Base-by-base conservation (phyloP, 768 basidiomycete species). In the Podaxis sp. region DNA sequence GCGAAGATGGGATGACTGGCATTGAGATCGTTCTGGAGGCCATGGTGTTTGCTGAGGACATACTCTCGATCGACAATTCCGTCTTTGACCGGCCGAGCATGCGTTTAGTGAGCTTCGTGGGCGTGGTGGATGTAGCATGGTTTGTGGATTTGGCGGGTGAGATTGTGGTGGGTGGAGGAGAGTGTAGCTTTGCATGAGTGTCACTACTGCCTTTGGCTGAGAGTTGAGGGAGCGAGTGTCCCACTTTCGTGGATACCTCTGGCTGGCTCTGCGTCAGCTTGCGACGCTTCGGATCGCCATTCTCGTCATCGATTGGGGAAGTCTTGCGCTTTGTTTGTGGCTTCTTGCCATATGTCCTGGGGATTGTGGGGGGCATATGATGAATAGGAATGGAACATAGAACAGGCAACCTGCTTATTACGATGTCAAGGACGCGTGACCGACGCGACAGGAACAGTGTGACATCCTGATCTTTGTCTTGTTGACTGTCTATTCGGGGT, bases 11-110 rank as follows among this genome's bases (percentile, higher is more conserved):
- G 16, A 78, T 25, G 42, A 65, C 72, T 3, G 78, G 76, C 16
- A 79, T 63, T 10, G 78, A 78, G 3, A 74, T 66, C 5, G 74
- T 79, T 11, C 77, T 71, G 10, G 73, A 73, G 5, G 73, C 5
- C 40, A 23, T 25, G 25, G 50, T 28, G 1, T 52, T 37, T 7
- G 60, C 44, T 23, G 64, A 51, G 2, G 63, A 64, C 51, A 70
- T 65, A 57, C 67, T 72, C 48, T 76, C 76, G 51, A 83, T 66
- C 4, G 80, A 81, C 1, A 85, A 76, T 27, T 88, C 88, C 0
- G 89, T 90, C 59, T 77, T 82, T 11, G 88, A 85, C 1, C 89
- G 81, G 7, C 80, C 79, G 1, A 91, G 82, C 89, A 91, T 91
- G 21, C 89, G 86, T 59, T 84, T 86, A 10, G 87, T 80, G 4